A percentile compares a stretch with the other conserved stretches of the same genome.
phyloP scores from a whole-genome alignment of 1,284 basidiomycete species.

The Tilletia setariae region DNA sequence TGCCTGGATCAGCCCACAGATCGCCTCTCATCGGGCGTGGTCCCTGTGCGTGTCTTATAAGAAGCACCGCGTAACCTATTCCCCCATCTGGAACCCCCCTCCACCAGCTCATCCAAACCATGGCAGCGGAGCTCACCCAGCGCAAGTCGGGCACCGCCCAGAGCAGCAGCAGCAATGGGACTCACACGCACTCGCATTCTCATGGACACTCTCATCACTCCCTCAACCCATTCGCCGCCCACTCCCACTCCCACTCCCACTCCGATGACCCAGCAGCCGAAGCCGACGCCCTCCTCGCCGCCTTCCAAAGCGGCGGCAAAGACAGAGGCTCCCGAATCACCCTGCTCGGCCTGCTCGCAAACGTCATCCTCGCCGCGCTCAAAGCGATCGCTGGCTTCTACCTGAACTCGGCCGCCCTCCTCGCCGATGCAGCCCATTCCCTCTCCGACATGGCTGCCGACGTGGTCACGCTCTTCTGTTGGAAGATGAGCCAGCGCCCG shows the following conservation, averaged over 20 bases:
- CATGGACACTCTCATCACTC: slow-evolving; percentile 20
- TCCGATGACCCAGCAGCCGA: slow-evolving; percentile 51
- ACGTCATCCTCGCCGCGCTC: slow-evolving; percentile 73
- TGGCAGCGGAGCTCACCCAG: neutral
- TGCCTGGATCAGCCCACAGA: too few relatives aligned
- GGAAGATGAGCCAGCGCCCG: slow-evolving; percentile 77
- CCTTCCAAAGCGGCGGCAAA: slow-evolving; percentile 41
- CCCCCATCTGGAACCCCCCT: too few relatives aligned
- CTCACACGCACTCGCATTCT: neutral
- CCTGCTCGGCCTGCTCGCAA: slow-evolving; percentile 70
- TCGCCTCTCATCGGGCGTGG: too few relatives aligned
- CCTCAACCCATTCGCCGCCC: slow-evolving; percentile 18
- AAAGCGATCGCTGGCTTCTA: slow-evolving; percentile 65
- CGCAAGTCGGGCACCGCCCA: neutral
- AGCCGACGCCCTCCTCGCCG: slow-evolving; percentile 50
- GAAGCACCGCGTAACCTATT: too few relatives aligned
- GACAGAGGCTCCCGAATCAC: slow-evolving; percentile 56
- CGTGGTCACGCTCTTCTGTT: slow-evolving; percentile 86
- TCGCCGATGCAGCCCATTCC: slow-evolving; percentile 95
- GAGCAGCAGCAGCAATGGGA: neutral
- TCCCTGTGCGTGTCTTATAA: too few relatives aligned
- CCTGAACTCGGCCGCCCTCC: slow-evolving; percentile 76
- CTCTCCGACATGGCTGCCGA: slow-evolving; percentile 80
- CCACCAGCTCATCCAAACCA: neutral
- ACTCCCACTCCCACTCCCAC: slow-evolving; percentile 41